A percentile compares a stretch with the other conserved stretches of the same genome.
Conservation (phyloP, 1,139 yeast genomes). For the Arxiozyma heterogenica region DNA sequence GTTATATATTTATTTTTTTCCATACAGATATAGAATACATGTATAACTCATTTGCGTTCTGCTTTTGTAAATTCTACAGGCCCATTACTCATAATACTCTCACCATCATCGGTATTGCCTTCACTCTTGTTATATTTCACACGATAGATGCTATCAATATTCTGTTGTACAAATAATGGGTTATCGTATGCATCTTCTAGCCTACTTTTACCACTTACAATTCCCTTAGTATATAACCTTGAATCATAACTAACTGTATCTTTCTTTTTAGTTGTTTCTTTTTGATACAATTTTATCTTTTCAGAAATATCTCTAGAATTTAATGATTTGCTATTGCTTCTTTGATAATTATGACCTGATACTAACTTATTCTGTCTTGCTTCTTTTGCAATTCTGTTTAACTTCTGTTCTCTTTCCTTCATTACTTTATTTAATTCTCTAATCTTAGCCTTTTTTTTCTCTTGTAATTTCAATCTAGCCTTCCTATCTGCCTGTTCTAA, state of each 20-base stretch:
- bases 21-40: not conserved
- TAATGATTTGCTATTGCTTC: constrained; percentile 32
- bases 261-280: constrained; percentile 37
- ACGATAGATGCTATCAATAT: constrained; percentile 42
- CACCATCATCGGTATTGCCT: constrained; percentile 13
- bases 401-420: constrained; percentile 49
- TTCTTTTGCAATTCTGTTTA: constrained; percentile 43
- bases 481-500: constrained; percentile 63
- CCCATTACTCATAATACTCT: constrained; percentile 23
- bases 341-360: constrained; percentile 3
- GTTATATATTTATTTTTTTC: not conserved
- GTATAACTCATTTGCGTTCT: not conserved
- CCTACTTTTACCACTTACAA: constrained; percentile 32
- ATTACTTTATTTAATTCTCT: constrained; percentile 48
- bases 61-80: constrained; percentile 44
- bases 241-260: constrained; percentile 44
- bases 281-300: constrained; percentile 35
- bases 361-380: constrained; percentile 19
- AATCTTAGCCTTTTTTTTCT: constrained; percentile 49
- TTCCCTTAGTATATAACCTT: constrained; percentile 41
- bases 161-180: constrained; percentile 48
- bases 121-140: constrained; percentile 19
- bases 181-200: constrained; percentile 48
- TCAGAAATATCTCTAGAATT: constrained; percentile 48
- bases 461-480: constrained; percentile 62